Conservation (phyloP, 2,329 filamentous ascomycete species). For the Cladosporium sp. region DNA sequence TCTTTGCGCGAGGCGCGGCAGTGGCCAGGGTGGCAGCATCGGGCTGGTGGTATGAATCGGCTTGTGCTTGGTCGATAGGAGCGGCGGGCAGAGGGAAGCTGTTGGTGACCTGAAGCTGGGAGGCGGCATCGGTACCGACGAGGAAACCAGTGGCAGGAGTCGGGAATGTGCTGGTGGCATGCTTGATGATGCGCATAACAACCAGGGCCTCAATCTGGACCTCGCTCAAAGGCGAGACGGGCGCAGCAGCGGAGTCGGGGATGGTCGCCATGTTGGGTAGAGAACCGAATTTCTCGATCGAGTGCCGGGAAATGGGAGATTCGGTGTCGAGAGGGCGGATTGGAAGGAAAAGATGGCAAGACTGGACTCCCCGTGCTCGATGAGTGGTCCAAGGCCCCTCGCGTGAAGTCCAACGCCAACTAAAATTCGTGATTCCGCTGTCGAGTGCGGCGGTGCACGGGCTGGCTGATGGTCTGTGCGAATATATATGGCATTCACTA, state of each 20-base stretch:
- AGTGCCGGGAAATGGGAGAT: background rate
- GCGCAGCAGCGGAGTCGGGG: background rate
- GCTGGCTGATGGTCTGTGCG: no score
- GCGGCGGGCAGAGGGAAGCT: constrained; percentile 83
- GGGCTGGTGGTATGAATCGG: constrained; percentile 67
- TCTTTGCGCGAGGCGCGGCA: constrained; percentile 85
- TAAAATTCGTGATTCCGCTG: background rate
- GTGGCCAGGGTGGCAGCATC: constrained; percentile 69
- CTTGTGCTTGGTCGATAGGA: constrained; percentile 62
- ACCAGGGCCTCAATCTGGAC: constrained; percentile 95
- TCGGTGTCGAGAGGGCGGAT: background rate
- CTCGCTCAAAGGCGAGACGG: constrained; percentile 60
- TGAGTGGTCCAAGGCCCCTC: background rate
- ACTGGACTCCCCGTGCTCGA: background rate
- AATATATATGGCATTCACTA: no score
- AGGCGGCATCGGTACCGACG: constrained; percentile 85
- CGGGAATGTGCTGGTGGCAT: constrained; percentile 82
- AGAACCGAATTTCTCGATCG: background rate
- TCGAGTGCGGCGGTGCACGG: no score
- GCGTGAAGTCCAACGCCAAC: background rate
- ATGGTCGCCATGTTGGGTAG: constrained; percentile 22
- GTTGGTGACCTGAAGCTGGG: constrained; percentile 85
- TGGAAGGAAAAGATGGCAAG: background rate
- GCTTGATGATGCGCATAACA: constrained; percentile 97
- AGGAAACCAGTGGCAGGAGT: constrained; percentile 84